phyloP scores from a whole-genome alignment of 2,329 filamentous ascomycete genomes.

The Anisogramma anomala region DNA sequence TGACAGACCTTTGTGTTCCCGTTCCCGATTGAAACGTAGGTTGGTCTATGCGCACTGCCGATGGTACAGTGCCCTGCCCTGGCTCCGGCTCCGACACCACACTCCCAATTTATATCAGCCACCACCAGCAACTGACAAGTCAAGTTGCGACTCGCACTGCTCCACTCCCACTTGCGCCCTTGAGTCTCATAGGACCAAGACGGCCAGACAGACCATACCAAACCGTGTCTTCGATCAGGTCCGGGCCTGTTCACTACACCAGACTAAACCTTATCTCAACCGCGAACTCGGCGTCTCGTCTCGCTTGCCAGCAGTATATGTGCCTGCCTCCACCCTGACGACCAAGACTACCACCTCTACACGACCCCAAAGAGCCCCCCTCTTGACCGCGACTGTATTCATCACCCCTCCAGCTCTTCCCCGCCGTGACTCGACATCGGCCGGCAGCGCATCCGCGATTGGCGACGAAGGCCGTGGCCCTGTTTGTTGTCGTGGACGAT shows the following conservation, averaged over 20 bases:
- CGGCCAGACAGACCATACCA: background rate
- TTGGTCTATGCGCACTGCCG: background rate
- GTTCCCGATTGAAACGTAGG: background rate
- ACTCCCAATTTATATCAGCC: too few relatives aligned
- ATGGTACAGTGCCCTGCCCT: too few relatives aligned
- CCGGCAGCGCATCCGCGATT: background rate
- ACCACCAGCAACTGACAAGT: background rate
- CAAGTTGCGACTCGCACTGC: background rate
- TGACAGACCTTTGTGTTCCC: background rate
- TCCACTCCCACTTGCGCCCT: background rate
- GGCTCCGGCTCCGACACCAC: too few relatives aligned
- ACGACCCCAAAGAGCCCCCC: background rate
- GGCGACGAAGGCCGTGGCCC: constrained; percentile 1
- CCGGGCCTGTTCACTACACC: background rate
- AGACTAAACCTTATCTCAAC: constrained; percentile 6
- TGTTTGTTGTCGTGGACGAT: background rate
- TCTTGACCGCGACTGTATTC: too few relatives aligned
- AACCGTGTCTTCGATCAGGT: background rate
- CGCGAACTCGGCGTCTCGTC: background rate
- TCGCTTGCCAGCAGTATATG: background rate
- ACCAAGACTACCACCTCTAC: background rate
- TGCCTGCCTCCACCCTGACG: background rate
- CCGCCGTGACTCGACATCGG: background rate
- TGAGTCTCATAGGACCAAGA: background rate
- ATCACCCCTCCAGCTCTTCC: background rate